phyloP scores from a whole-genome alignment of 73 alveolate genomes.

The Blepharisma stoltei region DNA sequence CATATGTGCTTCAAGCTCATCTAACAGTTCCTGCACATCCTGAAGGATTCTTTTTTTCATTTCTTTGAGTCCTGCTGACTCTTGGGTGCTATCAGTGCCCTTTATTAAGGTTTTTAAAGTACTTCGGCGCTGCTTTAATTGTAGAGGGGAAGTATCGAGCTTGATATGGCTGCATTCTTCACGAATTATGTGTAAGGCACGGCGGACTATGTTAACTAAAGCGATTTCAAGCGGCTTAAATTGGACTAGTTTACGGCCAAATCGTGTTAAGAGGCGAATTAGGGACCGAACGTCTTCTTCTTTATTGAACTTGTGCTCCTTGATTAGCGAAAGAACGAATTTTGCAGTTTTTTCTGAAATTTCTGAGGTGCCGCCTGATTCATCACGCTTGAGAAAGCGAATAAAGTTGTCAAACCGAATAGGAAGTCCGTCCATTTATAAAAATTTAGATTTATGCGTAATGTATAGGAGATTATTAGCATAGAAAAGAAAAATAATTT shows the following conservation, averaged over 20 bases:
- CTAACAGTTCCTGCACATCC: constrained; percentile 43
- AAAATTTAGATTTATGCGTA: background rate
- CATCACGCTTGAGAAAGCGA: constrained; percentile 10
- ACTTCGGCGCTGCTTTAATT: constrained; percentile 40
- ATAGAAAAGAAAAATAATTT: too few species aligned
- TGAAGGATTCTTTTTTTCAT: constrained; percentile 36
- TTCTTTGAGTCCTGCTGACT: constrained; percentile 31
- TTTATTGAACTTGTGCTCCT: background rate
- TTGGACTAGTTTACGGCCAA: background rate
- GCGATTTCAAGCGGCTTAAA: constrained; percentile 40
- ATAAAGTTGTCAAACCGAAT: background rate
- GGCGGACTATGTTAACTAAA: constrained; percentile 72
- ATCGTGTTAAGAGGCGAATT: background rate
- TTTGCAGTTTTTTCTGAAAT: background rate
- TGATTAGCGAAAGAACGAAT: background rate
- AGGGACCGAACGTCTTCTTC: background rate
- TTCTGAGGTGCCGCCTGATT: background rate
- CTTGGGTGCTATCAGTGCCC: constrained; percentile 34
- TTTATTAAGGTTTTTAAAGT: constrained; percentile 21
- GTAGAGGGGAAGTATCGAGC: constrained; percentile 43
- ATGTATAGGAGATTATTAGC: too few species aligned
- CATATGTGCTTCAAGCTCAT: constrained; percentile 51
- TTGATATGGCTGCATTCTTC: constrained; percentile 65
- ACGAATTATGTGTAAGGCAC: constrained; percentile 73
- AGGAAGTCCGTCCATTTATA: constrained; percentile 3